Evolutionary conservation across 352 stramenopile species (phyloP), one percentile per base, ranked within the genome.

Genomic region (Globisporangium spinosum): DNA sequence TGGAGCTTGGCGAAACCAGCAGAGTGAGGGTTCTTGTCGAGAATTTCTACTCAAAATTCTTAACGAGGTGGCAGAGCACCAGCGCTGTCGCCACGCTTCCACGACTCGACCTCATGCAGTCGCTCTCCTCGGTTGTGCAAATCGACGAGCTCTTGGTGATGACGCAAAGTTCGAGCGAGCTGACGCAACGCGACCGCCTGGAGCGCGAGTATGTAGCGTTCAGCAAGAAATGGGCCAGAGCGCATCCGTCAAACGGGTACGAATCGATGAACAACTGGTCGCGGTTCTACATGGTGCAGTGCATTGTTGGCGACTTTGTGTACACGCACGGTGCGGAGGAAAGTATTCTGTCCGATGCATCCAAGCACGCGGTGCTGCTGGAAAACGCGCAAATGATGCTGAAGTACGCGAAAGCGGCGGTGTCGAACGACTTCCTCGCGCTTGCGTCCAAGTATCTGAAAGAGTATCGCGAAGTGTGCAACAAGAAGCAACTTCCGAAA

Each of bases 361-460:
- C 60, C 1, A 70, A 77, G 45, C 66, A 69, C 25, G 25, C 60
- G 9, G 61, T 91, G 15, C 40, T 85, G 15, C 49, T 72, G 69
- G 69, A 68, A 47, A 72, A 77, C 25, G 70, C 74, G 10, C 69
- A 79, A 27, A 64, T 81, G 25, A 91, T 93, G 81, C 65, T 95
- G 34, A 72, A 77, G n/a, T 93, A 89, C 54, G 87, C 85, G 17
- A 79, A 80, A 29, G 82, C 81, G 5, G 85, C 83, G 29, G 76
- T 93, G 23, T 74, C 80, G 8, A 86, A 78, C 59, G 86, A 95
- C 67, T 78, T 93, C 17, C 62, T 93, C 67, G 77, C 87, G 15
- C 65, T 95, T 15, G 82, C 77, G 23, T 93, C 85, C 1, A 89
- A 89, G 64, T 84, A 91, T 60, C 68, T 95, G 32, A 93, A 91